Base-by-base conservation (phyloP, 1,284 basidiomycete genomes). In the Malassezia nana region DNA sequence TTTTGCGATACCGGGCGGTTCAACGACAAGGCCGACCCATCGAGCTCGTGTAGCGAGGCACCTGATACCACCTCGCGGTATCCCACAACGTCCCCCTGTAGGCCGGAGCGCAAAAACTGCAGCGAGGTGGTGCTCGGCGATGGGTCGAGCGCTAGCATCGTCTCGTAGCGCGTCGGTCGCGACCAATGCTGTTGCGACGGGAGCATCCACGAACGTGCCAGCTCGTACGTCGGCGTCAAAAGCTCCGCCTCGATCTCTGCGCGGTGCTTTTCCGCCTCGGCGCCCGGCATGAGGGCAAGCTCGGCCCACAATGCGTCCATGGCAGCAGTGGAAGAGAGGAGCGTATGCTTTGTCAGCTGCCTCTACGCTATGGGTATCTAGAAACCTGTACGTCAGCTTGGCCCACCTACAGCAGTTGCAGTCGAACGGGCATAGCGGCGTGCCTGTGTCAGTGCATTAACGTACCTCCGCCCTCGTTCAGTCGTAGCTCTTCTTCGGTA, bases 41-140 rank as follows among this genome's bases (percentile, higher is more conserved):
- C 60, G 4, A 47, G 20, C 35, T 66, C 62, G 31, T 64, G 60
- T n/a, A 63, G 39, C 35, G 87, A 86, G 7, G 86, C 88, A 5
- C 55, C 67, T 4, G 63, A 52, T 10, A 60, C 52, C 9, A 64
- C 59, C 45, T 65, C 63, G 26, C 56, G 59, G 38, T 64, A 63
- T 10, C 68, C 69, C 15, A 70, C 57, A 18, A 74, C 65, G 5
- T 57, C 44, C n/a, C 68, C 67, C 18, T 65, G 59, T 3, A 74
- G 57, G 15, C 69, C 72, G n/a, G 65, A 62, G 18, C 70, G 64
- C n/a, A 72, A 53, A 43, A 72, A 72, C 6, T 63, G 59, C 33
- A 72, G 57, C 26, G 65, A 57, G 18, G 65, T 63, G 0, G 63
- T 51, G 10, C 62, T 60, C 0, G 58, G 62, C 43, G 56, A 54